phyloP scores from a whole-genome alignment of 768 basidiomycete genomes.

The Termitomyces sp. region DNA sequence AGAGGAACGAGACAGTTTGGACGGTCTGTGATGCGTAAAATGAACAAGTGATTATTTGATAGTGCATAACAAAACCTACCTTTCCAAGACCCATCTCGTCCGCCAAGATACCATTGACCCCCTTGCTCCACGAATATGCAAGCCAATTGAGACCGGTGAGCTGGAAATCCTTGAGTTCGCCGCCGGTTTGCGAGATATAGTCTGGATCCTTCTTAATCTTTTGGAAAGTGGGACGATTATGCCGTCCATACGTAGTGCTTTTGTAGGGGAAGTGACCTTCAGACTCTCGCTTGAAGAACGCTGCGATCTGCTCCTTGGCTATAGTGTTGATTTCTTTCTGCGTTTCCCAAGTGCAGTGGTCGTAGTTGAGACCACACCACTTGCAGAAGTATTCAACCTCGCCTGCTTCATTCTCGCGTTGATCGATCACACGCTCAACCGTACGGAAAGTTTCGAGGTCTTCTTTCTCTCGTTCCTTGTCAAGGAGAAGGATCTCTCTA shows the following conservation, averaged over 20 bases:
- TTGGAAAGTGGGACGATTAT: slow-evolving; percentile 70
- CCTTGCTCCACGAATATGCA: slow-evolving; percentile 92
- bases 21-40: slow-evolving; percentile 55
- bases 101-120: slow-evolving; percentile 94
- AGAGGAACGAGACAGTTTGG: slow-evolving; percentile 92
- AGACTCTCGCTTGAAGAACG: slow-evolving; percentile 69
- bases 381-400: slow-evolving; percentile 92
- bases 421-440: slow-evolving; percentile 85
- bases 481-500: slow-evolving; percentile 80
- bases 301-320: slow-evolving; percentile 73
- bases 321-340: slow-evolving; percentile 74
- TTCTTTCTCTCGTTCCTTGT: slow-evolving; percentile 87
- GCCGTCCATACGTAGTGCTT: slow-evolving; percentile 59
- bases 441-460: slow-evolving; percentile 87
- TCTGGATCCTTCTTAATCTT: slow-evolving; percentile 86
- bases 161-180: slow-evolving; percentile 95
- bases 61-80: slow-evolving; percentile 29
- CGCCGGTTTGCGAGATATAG: slow-evolving; percentile 74
- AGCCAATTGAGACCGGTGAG: slow-evolving; percentile 98
- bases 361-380: slow-evolving; percentile 91
- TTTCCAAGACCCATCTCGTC: slow-evolving; percentile 99
- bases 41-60: background rate
- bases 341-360: slow-evolving; percentile 94
- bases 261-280: slow-evolving; percentile 84
- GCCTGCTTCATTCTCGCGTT: slow-evolving; percentile 56